Evolutionary conservation across 129 eudicot species (phyloP).

Genomic region (Flaveria linearis): DNA sequence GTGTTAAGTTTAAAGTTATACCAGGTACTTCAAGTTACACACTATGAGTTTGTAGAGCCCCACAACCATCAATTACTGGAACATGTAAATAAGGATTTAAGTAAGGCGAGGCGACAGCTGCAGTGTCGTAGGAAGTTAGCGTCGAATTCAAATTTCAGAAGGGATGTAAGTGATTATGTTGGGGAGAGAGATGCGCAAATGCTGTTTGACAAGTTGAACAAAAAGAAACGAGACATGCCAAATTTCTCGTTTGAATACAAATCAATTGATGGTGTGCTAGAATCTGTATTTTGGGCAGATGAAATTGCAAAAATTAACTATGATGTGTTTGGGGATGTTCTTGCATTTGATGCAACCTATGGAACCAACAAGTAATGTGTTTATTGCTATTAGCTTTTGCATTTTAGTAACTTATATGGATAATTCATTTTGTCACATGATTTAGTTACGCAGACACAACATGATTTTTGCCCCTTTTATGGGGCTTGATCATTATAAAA

Average conservation of each 20-base stretch:
- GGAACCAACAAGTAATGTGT: slow-evolving; percentile 2
- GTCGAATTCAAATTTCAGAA: not conserved
- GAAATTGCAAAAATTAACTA: not conserved
- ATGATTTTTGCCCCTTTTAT: not conserved
- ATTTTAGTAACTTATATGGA: not conserved
- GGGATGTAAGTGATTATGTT: not conserved
- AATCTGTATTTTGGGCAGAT: not conserved
- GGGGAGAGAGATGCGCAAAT: not conserved
- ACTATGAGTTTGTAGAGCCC: not conserved
- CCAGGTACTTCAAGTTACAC: not conserved
- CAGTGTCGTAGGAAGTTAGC: not conserved
- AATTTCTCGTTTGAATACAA: slow-evolving; percentile 2
- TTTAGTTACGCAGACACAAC: not conserved
- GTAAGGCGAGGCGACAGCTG: not conserved
- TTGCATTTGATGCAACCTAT: not conserved
- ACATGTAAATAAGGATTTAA: not conserved
- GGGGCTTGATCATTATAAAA: not conserved
- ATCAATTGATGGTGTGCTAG: not conserved
- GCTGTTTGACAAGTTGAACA: not conserved
- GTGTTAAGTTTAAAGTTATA: not conserved
- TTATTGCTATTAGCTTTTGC: not conserved
- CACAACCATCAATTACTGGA: slow-evolving; percentile 3
- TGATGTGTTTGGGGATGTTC: not conserved
- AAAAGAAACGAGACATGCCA: not conserved
- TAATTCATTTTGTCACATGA: not conserved